Percentiles rank a stretch among this genome's conserved stretches.
Conservation (phyloP, 345 rosid species). For the Streptanthus diversifolius region DNA sequence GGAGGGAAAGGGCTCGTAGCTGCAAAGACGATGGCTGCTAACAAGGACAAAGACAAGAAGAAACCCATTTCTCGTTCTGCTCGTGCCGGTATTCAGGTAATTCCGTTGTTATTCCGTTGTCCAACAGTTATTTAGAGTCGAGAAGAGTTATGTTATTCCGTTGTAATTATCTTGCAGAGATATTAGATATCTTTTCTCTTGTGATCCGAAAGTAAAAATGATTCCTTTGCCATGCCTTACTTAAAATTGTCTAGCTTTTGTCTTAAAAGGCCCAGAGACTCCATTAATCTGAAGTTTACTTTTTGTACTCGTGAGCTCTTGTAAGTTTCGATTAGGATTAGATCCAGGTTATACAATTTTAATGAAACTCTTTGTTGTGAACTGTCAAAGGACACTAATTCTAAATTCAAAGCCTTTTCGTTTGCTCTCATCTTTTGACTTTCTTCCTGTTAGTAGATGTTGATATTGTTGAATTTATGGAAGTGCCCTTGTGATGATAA, state of each 20-base stretch:
- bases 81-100: conserved; percentile 96
- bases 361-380: background rate
- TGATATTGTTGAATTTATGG: background rate
- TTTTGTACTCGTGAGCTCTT: background rate
- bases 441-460: background rate
- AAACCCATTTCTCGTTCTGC: conserved; percentile 82
- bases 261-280: background rate
- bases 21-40: conserved; percentile 72
- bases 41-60: conserved; percentile 90
- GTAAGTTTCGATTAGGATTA: background rate
- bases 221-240: background rate
- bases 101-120: background rate
- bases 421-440: background rate
- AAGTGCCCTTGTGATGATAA: background rate
- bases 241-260: too few relatives aligned
- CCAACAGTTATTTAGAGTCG: too few relatives aligned
- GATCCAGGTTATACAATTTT: background rate
- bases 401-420: background rate
- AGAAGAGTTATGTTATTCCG: background rate
- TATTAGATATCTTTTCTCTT: background rate
- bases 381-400: too few relatives aligned
- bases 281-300: background rate
- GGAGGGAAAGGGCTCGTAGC: conserved; percentile 92
- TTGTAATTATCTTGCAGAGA: background rate
- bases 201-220: background rate